Evolutionary conservation across 306 rosid genomes (phyloP).

Genomic region (Corylus americana): DNA sequence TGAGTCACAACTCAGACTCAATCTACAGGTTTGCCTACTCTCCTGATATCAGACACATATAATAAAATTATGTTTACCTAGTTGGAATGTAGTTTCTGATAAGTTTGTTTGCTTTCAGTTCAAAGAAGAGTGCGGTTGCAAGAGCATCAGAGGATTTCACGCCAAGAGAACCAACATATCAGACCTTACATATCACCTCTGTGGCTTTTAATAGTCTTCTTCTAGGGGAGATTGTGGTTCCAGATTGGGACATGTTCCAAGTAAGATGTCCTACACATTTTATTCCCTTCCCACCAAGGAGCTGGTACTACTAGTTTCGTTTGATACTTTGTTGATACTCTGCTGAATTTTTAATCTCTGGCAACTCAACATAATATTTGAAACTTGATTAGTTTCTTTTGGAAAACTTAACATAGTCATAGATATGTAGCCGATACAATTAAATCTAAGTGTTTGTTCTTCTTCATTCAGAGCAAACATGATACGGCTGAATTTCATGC

Average conservation of each 20-base stretch:
- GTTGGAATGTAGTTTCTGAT: constrained; percentile 7
- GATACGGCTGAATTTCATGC: constrained; percentile 76
- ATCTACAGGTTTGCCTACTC: constrained; percentile 54
- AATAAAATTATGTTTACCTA: not conserved
- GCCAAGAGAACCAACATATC: constrained; percentile 73
- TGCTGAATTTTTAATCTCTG: not conserved
- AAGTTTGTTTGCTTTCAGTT: constrained; percentile 38
- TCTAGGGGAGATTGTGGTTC: constrained; percentile 69
- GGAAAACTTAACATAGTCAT: not conserved
- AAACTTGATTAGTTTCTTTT: not conserved
- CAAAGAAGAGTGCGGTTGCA: constrained; percentile 62
- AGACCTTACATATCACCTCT: constrained; percentile 69
- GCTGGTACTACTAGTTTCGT: not conserved
- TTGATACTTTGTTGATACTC: constrained; percentile 22
- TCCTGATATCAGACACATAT: constrained; percentile 7
- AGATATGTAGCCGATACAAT: not conserved
- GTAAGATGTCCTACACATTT: constrained; percentile 37
- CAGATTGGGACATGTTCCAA: constrained; percentile 86
- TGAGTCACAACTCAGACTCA: constrained; percentile 64
- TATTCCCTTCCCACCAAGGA: constrained; percentile 2
- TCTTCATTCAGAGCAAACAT: constrained; percentile 59
- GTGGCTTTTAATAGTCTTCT: constrained; percentile 76
- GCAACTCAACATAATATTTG: not conserved
- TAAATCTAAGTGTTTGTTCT: constrained; percentile 7
- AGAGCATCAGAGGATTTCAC: constrained; percentile 85